Evolutionary conservation across 2,329 filamentous ascomycete genomes (phyloP).

Genomic region (Hypoxylon sp.): DNA sequence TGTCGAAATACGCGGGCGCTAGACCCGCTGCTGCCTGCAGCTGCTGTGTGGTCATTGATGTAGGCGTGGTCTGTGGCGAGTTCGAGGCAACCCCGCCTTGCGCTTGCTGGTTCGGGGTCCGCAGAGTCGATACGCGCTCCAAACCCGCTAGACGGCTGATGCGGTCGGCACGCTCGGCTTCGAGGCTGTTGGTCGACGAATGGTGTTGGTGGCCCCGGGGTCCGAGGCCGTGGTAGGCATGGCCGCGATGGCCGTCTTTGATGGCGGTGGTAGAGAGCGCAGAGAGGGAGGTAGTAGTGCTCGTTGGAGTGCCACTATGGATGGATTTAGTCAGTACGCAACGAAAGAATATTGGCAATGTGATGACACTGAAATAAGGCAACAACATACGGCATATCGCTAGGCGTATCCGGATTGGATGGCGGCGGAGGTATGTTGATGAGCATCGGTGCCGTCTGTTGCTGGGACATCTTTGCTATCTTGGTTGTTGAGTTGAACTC

Average conservation of each 20-base stretch:
- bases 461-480: slow-evolving; percentile 54
- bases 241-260: slow-evolving; percentile 94
- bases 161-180: slow-evolving; percentile 93
- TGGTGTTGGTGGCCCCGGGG: slow-evolving; percentile 71
- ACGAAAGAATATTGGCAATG: slow-evolving; percentile 1
- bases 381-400: slow-evolving; percentile 87
- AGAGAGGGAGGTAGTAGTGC: slow-evolving; percentile 90
- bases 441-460: slow-evolving; percentile 72
- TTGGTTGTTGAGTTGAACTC: slow-evolving; percentile 41
- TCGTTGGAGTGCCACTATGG: slow-evolving; percentile 88
- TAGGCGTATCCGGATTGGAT: slow-evolving; percentile 87
- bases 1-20: slow-evolving; percentile 84
- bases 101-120: slow-evolving; percentile 60
- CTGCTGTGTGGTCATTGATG: slow-evolving; percentile 61
- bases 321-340: slow-evolving; percentile 29
- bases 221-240: slow-evolving; percentile 72
- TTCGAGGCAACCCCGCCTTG: slow-evolving; percentile 56
- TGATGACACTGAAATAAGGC: slow-evolving; percentile 25
- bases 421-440: slow-evolving; percentile 88
- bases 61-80: slow-evolving; percentile 66
- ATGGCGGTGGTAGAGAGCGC: slow-evolving; percentile 94
- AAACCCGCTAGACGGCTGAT: slow-evolving; percentile 96
- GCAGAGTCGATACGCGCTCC: slow-evolving; percentile 85
- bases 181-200: slow-evolving; percentile 79
- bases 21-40: slow-evolving; percentile 57